A percentile compares a stretch with the other conserved stretches of the same genome.
phyloP scores from a whole-genome alignment of 1,284 basidiomycete species.

The Earliella scabrosa region DNA sequence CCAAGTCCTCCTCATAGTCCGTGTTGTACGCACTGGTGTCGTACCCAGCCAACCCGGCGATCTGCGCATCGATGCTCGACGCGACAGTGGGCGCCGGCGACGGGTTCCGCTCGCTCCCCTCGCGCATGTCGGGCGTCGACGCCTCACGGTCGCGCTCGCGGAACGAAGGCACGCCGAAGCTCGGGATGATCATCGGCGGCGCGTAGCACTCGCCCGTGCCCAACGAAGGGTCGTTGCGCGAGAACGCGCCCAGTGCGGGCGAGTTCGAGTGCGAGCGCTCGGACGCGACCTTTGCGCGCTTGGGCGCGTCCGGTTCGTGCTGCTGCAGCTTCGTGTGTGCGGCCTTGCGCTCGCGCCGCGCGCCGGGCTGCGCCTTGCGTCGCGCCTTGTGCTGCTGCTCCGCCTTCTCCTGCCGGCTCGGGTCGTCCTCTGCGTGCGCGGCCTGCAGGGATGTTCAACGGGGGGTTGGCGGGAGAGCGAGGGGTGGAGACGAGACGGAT shows the following conservation, averaged over 20 bases:
- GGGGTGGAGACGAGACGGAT: not conserved
- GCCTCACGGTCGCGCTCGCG: constrained; percentile 11
- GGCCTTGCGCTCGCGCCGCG: constrained; percentile 27
- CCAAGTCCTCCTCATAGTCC: constrained; percentile 32
- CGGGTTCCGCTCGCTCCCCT: constrained; percentile 35
- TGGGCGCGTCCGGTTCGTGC: constrained; percentile 18
- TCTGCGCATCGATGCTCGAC: constrained; percentile 47
- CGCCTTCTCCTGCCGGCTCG: constrained; percentile 24
- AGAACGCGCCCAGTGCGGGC: constrained; percentile 9
- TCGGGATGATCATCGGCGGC: constrained; percentile 27
- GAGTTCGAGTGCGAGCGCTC: constrained; percentile 12
- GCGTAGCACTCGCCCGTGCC: constrained; percentile 22
- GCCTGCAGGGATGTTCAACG: not conserved
- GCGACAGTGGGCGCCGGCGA: constrained; percentile 56
- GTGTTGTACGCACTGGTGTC: constrained; percentile 40
- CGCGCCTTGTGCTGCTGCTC: constrained; percentile 31
- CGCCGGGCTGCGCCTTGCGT: constrained; percentile 31
- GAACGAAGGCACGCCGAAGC: constrained; percentile 11
- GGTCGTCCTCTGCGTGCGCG: constrained; percentile 13
- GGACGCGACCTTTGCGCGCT: constrained; percentile 21
- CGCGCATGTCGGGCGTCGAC: constrained; percentile 10
- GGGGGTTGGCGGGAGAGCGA: not conserved
- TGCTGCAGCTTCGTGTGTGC: constrained; percentile 8
- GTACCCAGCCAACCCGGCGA: constrained; percentile 27
- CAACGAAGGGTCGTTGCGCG: constrained; percentile 5